Evolutionary conservation across 257 asterid species (phyloP).

Genomic region (Solanum chmielewskii): DNA sequence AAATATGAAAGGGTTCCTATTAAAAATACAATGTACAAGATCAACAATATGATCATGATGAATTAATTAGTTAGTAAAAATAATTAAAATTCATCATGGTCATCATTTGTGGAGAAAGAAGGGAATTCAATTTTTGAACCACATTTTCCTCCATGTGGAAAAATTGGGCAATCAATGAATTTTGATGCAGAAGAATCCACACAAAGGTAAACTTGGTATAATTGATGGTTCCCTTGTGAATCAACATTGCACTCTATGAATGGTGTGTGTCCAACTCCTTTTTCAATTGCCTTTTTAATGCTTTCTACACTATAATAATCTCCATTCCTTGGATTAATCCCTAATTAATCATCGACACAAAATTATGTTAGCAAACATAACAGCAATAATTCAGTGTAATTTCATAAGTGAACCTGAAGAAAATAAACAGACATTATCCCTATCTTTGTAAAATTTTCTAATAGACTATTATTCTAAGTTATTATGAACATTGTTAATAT

Average conservation of each 20-base stretch:
- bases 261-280: conserved; percentile 44
- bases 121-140: conserved; percentile 53
- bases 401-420: not conserved
- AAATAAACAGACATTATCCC: no score
- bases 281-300: conserved; percentile 39
- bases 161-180: conserved; percentile 52
- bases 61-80: not conserved
- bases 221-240: conserved; percentile 37
- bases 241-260: conserved; percentile 62
- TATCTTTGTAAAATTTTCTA: no score
- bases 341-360: conserved; percentile 7
- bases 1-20: not conserved
- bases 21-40: not conserved
- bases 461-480: not conserved
- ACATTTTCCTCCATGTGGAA: conserved; percentile 43
- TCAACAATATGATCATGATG: not conserved
- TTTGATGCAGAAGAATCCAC: conserved; percentile 42
- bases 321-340: conserved; percentile 40
- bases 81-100: conserved; percentile 12
- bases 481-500: not conserved
- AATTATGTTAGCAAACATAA: not conserved
- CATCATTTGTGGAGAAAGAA: conserved; percentile 21
- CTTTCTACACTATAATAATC: conserved; percentile 23
- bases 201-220: conserved; percentile 60
- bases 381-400: not conserved